Evolutionary conservation across 331 rosid genomes (phyloP), one percentile per base, ranked within the genome.

Genomic region (Malus hybrid): DNA sequence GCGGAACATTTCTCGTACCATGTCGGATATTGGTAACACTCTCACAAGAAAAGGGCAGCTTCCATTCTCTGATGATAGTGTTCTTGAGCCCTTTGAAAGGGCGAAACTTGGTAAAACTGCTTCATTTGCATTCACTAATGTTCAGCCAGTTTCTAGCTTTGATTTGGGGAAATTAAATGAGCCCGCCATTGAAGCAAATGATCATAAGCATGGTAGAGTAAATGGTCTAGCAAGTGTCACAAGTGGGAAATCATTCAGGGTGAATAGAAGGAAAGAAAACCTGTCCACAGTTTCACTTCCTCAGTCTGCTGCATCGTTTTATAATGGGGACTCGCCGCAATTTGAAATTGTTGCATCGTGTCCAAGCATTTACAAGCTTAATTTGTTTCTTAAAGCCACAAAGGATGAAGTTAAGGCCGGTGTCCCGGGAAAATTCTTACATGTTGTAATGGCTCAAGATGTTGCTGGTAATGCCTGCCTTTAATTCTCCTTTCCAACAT

Each of bases 371-470:
- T 59, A 65, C 71, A 79, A 74, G 76, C 93, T 93, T 10, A 91
- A 91, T 79, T 77, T 59, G 64, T 93, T 79, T 81, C 81, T 93
- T 75, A 93, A 77, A 81, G 90, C 87, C 50, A 79, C 83, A 83
- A 91, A 74, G 80, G 85, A 77, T 73, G 97, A 91, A 80, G 87
- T 91, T 71, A 89, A 80, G 68, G 90, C 91, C 70, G 96, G 97
- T 71, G 87, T 86, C 31, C 94, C 90, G 4, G 97, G 90, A 50
- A 88, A 80, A 81, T 91, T 89, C 87, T 85, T 93, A 44, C 90
- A 67, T 74, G 98, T 88, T 66, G 91, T 91, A 12, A 88, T 89
- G 71, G 86, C 87, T 76, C 76, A 81, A 72, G 94, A 91, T 77
- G 84, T 29, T 57, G 80, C 92, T 31, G 93, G 98, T 93, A 88